phyloP scores from a whole-genome alignment of 805 yeast genomes.

The Phaffomyces thermotolerans region DNA sequence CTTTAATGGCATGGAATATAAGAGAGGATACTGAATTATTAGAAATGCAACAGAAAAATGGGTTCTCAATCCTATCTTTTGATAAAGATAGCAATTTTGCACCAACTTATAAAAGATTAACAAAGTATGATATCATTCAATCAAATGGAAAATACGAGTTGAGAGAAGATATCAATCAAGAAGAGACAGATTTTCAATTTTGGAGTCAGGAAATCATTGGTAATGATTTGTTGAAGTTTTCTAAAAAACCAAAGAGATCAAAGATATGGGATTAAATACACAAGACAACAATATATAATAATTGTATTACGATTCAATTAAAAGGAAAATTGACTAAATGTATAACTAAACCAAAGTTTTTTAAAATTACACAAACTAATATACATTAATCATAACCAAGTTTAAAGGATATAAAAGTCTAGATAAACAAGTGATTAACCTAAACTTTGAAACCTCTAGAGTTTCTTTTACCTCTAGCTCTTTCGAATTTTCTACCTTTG shows the following conservation, averaged over 20 bases:
- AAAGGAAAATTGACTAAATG: slow-evolving; percentile 13
- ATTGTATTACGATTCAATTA: slow-evolving; percentile 3
- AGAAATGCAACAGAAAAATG: slow-evolving; percentile 1
- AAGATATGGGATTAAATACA: slow-evolving; percentile 11
- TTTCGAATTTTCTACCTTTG: slow-evolving; percentile 99
- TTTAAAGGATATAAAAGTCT: slow-evolving; percentile 1
- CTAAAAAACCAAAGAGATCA: slow-evolving; percentile 3
- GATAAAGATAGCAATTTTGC: slow-evolving; percentile 9
- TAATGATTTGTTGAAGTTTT: slow-evolving; percentile 4
- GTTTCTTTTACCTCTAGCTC: slow-evolving; percentile 99
- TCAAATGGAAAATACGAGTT: not conserved
- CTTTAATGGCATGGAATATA: slow-evolving; percentile 18
- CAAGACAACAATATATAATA: not conserved
- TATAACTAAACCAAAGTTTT: slow-evolving; percentile 13
- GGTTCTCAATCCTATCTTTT: slow-evolving; percentile 9
- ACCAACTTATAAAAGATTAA: slow-evolving; percentile 12
- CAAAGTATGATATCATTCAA: not conserved
- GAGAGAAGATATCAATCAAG: not conserved
- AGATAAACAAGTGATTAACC: slow-evolving; percentile 24
- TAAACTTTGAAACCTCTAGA: slow-evolving; percentile 99
- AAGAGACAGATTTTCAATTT: slow-evolving; percentile 9
- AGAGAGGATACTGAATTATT: slow-evolving; percentile 12
- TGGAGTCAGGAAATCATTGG: slow-evolving; percentile 17
- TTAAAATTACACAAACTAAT: slow-evolving; percentile 11
- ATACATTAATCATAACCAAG: slow-evolving; percentile 16